phyloP scores from a whole-genome alignment of 495 filamentous ascomycete species.

The Echria macrotheca region DNA sequence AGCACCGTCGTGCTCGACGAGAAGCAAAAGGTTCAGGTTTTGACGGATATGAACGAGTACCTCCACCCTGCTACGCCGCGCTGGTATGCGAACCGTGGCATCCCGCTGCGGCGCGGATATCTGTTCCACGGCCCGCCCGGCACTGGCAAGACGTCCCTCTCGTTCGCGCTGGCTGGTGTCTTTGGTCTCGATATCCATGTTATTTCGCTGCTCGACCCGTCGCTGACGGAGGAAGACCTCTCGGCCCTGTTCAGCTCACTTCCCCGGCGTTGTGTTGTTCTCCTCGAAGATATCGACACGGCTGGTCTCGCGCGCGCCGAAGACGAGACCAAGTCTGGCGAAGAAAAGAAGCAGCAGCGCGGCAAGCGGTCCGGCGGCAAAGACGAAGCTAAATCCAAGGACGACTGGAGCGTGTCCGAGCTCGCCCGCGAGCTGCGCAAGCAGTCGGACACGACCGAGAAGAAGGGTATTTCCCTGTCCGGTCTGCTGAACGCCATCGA shows the following conservation, averaged over 20 bases:
- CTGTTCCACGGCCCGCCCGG: constrained; percentile 73
- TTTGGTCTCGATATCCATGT: constrained; percentile 67
- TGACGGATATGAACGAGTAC: constrained; percentile 85
- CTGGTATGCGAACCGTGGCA: constrained; percentile 82
- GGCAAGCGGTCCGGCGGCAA: constrained; percentile 11
- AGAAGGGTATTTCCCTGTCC: constrained; percentile 60
- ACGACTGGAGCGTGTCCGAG: constrained; percentile 30
- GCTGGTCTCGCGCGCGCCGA: constrained; percentile 52
- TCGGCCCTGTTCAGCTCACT: constrained; percentile 59
- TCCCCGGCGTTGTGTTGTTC: constrained; percentile 59
- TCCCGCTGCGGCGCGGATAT: constrained; percentile 86
- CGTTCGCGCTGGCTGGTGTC: constrained; percentile 62
- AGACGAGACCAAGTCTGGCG: constrained; percentile 12
- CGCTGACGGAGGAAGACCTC: constrained; percentile 65
- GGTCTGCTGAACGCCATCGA: constrained; percentile 81
- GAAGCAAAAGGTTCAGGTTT: constrained; percentile 62
- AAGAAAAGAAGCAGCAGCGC: constrained; percentile 6
- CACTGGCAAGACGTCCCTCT: constrained; percentile 57
- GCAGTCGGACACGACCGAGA: constrained; percentile 22
- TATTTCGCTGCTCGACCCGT: constrained; percentile 56
- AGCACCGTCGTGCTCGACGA: constrained; percentile 78
- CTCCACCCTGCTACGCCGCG: constrained; percentile 63
- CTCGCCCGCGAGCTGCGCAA: constrained; percentile 33
- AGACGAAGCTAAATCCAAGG: constrained; percentile 1
- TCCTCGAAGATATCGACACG: constrained; percentile 69